phyloP scores from a whole-genome alignment of 306 rosid genomes.

The Cucumis cinereus region DNA sequence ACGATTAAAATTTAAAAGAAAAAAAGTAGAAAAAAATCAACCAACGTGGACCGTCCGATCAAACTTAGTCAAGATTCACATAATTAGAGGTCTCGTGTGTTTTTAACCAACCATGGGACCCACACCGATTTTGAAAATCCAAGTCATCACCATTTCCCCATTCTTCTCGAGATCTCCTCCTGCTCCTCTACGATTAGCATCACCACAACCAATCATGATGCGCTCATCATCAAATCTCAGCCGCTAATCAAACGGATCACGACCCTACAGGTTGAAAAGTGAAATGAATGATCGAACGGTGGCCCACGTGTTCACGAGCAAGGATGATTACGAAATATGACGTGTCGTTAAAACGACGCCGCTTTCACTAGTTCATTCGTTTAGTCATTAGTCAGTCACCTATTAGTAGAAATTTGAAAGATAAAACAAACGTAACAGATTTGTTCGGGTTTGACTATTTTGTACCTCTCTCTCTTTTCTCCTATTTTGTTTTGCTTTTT shows the following conservation, averaged over 20 bases:
- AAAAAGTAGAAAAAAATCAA: not conserved
- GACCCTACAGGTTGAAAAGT: not conserved
- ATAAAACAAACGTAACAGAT: not conserved
- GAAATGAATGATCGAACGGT: not conserved
- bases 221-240: not conserved
- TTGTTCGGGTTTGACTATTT: not conserved
- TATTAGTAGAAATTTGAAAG: not conserved
- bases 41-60: not conserved
- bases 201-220: not conserved
- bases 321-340: not conserved
- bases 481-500: too few species aligned
- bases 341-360: not conserved
- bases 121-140: not conserved
- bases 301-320: not conserved
- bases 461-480: not conserved
- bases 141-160: not conserved
- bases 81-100: not conserved
- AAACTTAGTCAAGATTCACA: not conserved
- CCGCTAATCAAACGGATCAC: not conserved
- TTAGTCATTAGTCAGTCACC: not conserved
- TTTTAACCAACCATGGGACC: not conserved
- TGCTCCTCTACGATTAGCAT: not conserved
- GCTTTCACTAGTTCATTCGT: not conserved
- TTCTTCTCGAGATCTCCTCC: slow-evolving; percentile 7
- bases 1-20: not conserved